Evolutionary conservation across 331 rosid genomes (phyloP), one percentile per base, ranked within the genome.

Genomic region (Dryas integrifolia): DNA sequence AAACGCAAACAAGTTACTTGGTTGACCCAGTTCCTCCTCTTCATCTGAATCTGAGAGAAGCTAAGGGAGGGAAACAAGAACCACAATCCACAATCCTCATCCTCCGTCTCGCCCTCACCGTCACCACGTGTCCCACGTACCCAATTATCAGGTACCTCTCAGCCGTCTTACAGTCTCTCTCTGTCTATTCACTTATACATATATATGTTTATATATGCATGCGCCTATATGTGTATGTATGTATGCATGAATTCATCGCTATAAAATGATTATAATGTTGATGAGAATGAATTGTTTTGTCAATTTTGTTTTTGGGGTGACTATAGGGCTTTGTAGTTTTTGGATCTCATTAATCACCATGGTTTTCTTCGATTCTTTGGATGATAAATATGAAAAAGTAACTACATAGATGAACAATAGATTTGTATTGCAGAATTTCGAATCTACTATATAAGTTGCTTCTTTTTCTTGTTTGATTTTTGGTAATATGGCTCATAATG

Each of bases 41-140:
- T 53, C 75, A 77, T 77, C 76, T 61, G 65, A 77, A 77, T 70
- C 81, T 44, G 59, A 69, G 21, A 48, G 21, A 15, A 26, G 3
- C 45, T 8, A 45, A 66, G 50, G 13, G 45, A 26, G 46, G 57
- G 30, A 46, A 16, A 67, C 74, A 68, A 13, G 64, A 39, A 68
- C 26, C 9, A 43, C 49, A 6, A 74, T 55, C 26, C 9, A 43
- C 49, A 6, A 74, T 55, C 58, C 15, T 61, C 21, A 13, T 18
- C 53, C 59, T 46, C 65, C 16, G 30, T 65, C 5, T 40, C 56
- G 3, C 1, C 58, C 0, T 7, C 15, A 41, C 43, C 62, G 39
- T 39, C 52, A 5, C 35, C 9, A 39, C 58, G n/a, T 53, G 0
- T 14, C 52, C 8, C 16, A 15, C 74, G 45, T 21, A 6, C 21